A percentile compares a stretch with the other conserved stretches of the same genome.
Evolutionary conservation across 2,329 filamentous ascomycete species (phyloP).

Genomic region (Gyromitra esculenta): DNA sequence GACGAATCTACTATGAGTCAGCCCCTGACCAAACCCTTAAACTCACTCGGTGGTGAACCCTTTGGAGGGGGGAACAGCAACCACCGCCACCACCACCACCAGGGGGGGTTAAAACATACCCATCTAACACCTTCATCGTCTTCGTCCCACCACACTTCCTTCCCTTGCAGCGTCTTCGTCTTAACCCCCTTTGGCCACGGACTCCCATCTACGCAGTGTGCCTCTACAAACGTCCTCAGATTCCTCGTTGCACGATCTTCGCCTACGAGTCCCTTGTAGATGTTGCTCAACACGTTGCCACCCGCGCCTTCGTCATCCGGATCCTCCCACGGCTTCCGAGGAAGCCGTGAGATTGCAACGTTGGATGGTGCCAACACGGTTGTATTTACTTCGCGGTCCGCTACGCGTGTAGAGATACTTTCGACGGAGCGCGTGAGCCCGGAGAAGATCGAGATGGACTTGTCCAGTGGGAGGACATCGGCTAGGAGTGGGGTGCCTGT

Average conservation of each 20-base stretch:
- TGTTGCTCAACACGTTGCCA: constrained; percentile 61
- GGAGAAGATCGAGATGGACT: constrained; percentile 84
- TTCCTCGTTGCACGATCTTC: constrained; percentile 80
- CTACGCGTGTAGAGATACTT: constrained; percentile 73
- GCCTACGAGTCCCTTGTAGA: constrained; percentile 79
- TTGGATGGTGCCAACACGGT: constrained; percentile 91
- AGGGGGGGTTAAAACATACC: constrained; percentile 59
- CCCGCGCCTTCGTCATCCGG: constrained; percentile 76
- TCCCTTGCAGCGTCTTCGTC: constrained; percentile 73
- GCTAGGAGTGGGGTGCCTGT: constrained; percentile 67
- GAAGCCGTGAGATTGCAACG: constrained; percentile 77
- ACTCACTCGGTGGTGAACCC: constrained; percentile 17
- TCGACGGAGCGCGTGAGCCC: constrained; percentile 80
- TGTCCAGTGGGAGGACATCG: constrained; percentile 83
- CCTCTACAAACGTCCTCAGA: constrained; percentile 81
- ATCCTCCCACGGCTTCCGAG: constrained; percentile 87
- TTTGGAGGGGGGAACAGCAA: background rate
- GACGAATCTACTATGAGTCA: constrained; percentile 72
- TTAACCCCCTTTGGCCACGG: constrained; percentile 78
- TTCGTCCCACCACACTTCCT: constrained; percentile 83
- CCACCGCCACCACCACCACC: too few species aligned
- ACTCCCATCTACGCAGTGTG: constrained; percentile 78
- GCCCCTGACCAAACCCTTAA: constrained; percentile 50
- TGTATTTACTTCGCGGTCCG: constrained; percentile 73
- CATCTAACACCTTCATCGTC: constrained; percentile 70